Base-by-base conservation (phyloP, 2,329 filamentous ascomycete species). In the Orbilia quercus region DNA sequence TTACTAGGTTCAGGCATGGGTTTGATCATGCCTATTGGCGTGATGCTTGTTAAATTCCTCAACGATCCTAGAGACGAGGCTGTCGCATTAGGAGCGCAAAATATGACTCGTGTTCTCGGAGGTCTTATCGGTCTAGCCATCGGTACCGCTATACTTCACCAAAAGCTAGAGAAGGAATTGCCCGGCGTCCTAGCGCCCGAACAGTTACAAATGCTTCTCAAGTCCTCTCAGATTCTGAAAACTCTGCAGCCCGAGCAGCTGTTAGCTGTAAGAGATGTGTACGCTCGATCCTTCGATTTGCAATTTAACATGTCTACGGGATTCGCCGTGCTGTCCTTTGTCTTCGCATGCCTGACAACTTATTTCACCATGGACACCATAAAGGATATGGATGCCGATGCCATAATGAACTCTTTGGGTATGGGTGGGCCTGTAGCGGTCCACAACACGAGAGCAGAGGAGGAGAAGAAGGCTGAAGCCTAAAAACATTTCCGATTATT, bases 1-100 rank as follows among this genome's bases (percentile, higher is more conserved):
- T 70, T 82, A 7, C 79, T 81, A 75, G 81, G 80, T 7, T 78
- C 81, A 18, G 81, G 81, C 1, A 80, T 82, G 60, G 81, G 80
- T 1, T 75, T 81, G 54, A 76, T 70, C 11, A 78, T 80, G 45
- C 77, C 76, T 22, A 79, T 79, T 1, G 53, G 81, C 7, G 44
- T 81, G 5, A 79, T 79, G 31, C 76, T 80, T 31, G 79, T 78
- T 38, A 78, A 76, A 18, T 53, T 81, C 57, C 75, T 80, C n/a
- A 77, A 80, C 12, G 66, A 76, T 0, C 44, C 79, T 9, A 70
- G 77, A 53, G 79, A 81, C 59, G 48, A 45, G 80, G 80, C 78
- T 6, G 79, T 81, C 44, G 78, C 77, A 0, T 79, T 82, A 77
- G 80, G 81, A 11, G 78, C 79, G 4, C 76, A 80, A 5, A 81